Evolutionary conservation across 2,329 filamentous ascomycete genomes (phyloP), one percentile per base, ranked within the genome.

Genomic region (Fusarium zealandicum): DNA sequence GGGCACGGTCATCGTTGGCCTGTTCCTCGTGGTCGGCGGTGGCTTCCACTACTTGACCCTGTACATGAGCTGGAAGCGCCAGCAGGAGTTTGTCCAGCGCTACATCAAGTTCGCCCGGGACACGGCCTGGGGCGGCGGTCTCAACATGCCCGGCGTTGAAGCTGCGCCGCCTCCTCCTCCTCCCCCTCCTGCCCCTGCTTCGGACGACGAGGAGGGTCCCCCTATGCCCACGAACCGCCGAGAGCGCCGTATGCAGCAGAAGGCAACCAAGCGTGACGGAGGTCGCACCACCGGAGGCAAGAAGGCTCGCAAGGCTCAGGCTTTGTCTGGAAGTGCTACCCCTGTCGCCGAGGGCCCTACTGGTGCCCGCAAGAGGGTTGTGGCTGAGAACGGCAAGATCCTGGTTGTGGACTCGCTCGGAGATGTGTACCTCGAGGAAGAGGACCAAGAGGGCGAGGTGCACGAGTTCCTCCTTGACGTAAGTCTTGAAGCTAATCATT

Each of bases 381-480:
- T 93, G 20, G 93, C 93, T 3, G 90, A 96, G 79, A 99, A 99
- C 68, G 95, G 95, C 64, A 99, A 98, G 79, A 82, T 96, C 1
- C 80, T 99, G 31, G 88, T 99, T 50, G 95, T 99, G 4, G 93
- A 99, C 75, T 91, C 90, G 1, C 80, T 89, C 9, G 95, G 95
- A 22, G 92, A 97, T 66, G 95, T 99, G 11, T 99, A 91, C 70
- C 80, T 99, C n/a, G 93, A 98, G 75, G 90, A 96, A 70, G 84
- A 91, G 67, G 91, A 92, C 44, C 92, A 93, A 64, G 91, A 97
- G 18, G 95, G 95, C 46, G 86, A 90, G 49, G 83, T 86, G 27
- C 84, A 90, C 64, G 91, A 97, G 71, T 96, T 88, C 70, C 78
- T 97, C 60, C 86, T 99, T 55, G 93, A 99, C 72, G 87, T 97